Evolutionary conservation across 805 yeast genomes (phyloP).

Genomic region (Saccharomycopsis vini): DNA sequence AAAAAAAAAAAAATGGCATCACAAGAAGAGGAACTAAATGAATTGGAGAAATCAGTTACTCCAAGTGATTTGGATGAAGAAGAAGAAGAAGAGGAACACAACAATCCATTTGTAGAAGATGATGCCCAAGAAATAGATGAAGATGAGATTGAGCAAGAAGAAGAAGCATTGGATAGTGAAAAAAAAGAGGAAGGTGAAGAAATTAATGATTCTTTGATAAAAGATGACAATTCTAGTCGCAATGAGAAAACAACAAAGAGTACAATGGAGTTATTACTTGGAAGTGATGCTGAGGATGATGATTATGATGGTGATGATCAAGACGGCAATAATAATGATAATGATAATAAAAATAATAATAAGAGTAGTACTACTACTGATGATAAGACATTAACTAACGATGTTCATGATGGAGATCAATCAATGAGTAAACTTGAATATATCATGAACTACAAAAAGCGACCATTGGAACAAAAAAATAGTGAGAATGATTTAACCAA

Average conservation of each 20-base stretch:
- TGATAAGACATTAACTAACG: too few relatives aligned
- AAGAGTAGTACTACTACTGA: not conserved
- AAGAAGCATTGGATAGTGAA: not conserved
- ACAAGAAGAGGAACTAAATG: not conserved
- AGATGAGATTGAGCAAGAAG: not conserved
- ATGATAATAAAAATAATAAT: not conserved
- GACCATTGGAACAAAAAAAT: not conserved
- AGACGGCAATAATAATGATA: not conserved
- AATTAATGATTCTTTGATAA: too few relatives aligned
- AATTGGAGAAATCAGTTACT: not conserved
- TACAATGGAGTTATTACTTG: not conserved
- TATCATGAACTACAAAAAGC: conserved; percentile 12
- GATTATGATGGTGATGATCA: not conserved
- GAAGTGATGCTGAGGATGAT: not conserved
- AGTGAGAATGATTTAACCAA: not conserved
- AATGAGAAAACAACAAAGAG: too few relatives aligned
- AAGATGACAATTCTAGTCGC: too few relatives aligned
- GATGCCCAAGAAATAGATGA: not conserved
- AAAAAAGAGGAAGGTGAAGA: not conserved
- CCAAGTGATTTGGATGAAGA: not conserved
- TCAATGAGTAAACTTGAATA: conserved; percentile 1
- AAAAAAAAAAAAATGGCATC: not conserved
- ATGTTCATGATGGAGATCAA: not conserved
- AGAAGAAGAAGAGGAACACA: too few relatives aligned
- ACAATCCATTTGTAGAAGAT: not conserved